A percentile compares a stretch with the other conserved stretches of the same genome.
Evolutionary conservation across 306 rosid genomes (phyloP).

Genomic region (Prunus padus): DNA sequence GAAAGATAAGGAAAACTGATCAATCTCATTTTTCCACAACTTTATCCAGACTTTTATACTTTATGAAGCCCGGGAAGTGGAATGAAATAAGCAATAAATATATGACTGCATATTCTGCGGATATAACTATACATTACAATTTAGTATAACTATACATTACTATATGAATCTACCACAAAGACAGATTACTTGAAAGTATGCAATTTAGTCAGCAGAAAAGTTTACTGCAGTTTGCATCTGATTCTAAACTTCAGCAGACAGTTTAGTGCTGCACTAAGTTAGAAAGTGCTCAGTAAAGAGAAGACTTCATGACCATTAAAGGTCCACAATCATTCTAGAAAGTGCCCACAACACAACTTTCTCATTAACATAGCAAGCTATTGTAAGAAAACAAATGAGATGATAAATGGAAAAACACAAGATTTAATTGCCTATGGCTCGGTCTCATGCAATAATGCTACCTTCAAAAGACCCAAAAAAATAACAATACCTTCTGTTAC

Average conservation of each 20-base stretch:
- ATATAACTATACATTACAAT: background rate
- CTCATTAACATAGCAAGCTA: conserved; percentile 17
- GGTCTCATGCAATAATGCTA: conserved; percentile 18
- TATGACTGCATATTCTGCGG: background rate
- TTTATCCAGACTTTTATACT: background rate
- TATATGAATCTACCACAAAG: conserved; percentile 1
- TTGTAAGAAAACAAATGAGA: conserved; percentile 7
- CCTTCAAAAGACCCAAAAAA: too few species aligned
- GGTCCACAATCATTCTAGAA: background rate
- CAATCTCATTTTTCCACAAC: background rate
- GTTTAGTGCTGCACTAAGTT: background rate
- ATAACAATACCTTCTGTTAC: conserved; percentile 69
- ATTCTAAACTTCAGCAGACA: conserved; percentile 5
- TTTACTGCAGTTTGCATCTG: background rate
- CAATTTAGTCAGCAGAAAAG: background rate
- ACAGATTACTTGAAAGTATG: background rate
- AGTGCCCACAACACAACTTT: background rate
- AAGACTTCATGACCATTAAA: background rate
- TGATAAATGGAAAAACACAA: background rate
- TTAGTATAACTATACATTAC: background rate
- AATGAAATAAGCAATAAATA: background rate
- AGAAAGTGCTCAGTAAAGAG: background rate
- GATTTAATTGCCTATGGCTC: conserved; percentile 4
- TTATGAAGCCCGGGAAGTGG: background rate
- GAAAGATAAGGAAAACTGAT: background rate